These are phyloP conservation scores for Mollisiaceae sp. DNA, from an alignment of 2,329 filamentous ascomycete species.

Conservation along the genomic window DNA sequence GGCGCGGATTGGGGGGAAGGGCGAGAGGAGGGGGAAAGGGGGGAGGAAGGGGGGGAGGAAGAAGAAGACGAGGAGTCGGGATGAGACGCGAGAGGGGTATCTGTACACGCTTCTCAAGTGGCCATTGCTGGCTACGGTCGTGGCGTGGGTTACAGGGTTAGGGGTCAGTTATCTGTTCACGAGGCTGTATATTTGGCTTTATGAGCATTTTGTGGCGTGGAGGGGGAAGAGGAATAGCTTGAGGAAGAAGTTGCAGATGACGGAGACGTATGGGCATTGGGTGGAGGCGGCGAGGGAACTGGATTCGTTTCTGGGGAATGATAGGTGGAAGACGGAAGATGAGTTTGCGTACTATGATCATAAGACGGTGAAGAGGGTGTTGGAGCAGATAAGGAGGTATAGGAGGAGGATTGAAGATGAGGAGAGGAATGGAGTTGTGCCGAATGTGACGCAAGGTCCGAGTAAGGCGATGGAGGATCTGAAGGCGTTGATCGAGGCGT, in stretches of 20 bases:
- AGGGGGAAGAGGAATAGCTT: slow-evolving; percentile 76
- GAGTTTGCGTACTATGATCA: slow-evolving; percentile 87
- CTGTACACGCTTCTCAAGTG: slow-evolving; percentile 90
- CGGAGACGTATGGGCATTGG: slow-evolving; percentile 84
- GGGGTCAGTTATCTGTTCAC: slow-evolving; percentile 78
- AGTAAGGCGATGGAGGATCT: slow-evolving; percentile 73
- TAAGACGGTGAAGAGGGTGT: slow-evolving; percentile 78
- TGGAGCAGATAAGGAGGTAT: slow-evolving; percentile 73
- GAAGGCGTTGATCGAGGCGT: slow-evolving; percentile 79
- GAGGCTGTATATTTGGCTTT: slow-evolving; percentile 86
- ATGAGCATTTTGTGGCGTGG: slow-evolving; percentile 93
- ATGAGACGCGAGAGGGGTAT: slow-evolving; percentile 94
- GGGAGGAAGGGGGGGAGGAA: slow-evolving; percentile 13
- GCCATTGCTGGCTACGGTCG: slow-evolving; percentile 82
- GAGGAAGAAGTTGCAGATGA: slow-evolving; percentile 71
- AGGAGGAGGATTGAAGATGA: slow-evolving; percentile 60
- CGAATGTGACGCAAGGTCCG: slow-evolving; percentile 47
- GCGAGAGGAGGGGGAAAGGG: slow-evolving; percentile 46
- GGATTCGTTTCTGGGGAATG: slow-evolving; percentile 81
- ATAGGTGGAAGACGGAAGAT: slow-evolving; percentile 78
- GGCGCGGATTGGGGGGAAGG: slow-evolving; percentile 44
- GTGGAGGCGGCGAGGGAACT: slow-evolving; percentile 77
- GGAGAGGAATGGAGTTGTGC: slow-evolving; percentile 48
- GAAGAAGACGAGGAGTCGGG: slow-evolving; percentile 61
- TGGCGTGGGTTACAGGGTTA: slow-evolving; percentile 79